Percentiles rank a stretch among this genome's conserved stretches.
Evolutionary conservation across 495 filamentous ascomycete species (phyloP).

Genomic region (Saxophila tyrrhenica): DNA sequence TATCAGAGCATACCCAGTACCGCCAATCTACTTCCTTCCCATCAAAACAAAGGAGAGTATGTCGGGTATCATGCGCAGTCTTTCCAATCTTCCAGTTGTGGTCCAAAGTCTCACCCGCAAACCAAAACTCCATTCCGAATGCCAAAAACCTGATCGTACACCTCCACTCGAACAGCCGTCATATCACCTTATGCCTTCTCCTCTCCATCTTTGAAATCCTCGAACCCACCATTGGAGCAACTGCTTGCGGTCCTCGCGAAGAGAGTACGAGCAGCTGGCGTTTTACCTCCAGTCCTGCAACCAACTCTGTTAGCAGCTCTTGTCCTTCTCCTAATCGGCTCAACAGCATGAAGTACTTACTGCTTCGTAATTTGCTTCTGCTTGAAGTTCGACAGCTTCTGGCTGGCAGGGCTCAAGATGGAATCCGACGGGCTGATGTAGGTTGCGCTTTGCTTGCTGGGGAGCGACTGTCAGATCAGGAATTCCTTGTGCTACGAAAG

Average conservation of each 20-base stretch:
- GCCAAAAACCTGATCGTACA: not conserved
- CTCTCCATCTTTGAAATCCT: slow-evolving; percentile 1
- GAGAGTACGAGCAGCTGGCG: slow-evolving; percentile 10
- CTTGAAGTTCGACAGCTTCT: slow-evolving; percentile 75
- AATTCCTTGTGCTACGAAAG: not conserved
- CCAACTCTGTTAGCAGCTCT: no score
- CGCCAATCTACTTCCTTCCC: no score
- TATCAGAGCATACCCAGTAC: no score
- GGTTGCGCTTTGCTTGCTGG: slow-evolving; percentile 17
- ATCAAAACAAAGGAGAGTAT: not conserved
- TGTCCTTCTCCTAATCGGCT: no score
- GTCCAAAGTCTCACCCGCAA: not conserved
- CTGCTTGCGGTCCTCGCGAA: slow-evolving; percentile 11
- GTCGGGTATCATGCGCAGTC: not conserved
- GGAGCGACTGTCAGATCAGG: not conserved
- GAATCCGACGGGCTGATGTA: slow-evolving; percentile 89
- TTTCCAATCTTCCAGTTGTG: not conserved
- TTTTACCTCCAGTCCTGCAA: not conserved
- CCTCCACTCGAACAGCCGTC: not conserved
- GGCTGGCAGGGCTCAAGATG: slow-evolving; percentile 87
- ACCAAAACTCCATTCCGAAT: not conserved
- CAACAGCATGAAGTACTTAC: slow-evolving; percentile 16
- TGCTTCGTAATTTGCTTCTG: slow-evolving; percentile 61
- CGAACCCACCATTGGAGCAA: slow-evolving; percentile 10
- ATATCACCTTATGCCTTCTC: not conserved